Conservation (phyloP, 768 basidiomycete species). For the Lactarius pseudohatsudake region DNA sequence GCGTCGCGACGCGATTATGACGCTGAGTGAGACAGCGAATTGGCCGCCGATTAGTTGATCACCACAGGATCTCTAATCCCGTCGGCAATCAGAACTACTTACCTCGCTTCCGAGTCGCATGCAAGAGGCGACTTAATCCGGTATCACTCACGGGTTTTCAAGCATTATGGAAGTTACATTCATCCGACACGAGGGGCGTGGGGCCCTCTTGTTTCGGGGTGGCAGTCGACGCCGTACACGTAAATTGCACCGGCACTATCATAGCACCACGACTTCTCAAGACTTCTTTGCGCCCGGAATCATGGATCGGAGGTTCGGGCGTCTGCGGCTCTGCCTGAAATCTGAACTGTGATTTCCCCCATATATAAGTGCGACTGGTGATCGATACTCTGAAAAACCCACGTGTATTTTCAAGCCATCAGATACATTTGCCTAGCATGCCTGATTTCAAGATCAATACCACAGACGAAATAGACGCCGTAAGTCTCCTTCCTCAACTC, state of each 20-base stretch:
- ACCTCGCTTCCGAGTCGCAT: neutral
- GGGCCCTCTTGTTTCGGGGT: neutral
- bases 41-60: neutral
- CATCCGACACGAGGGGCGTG: too few species aligned
- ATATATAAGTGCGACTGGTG: neutral
- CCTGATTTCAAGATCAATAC: slow-evolving; percentile 17
- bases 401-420: neutral
- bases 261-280: too few species aligned
- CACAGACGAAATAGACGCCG: slow-evolving; percentile 15
- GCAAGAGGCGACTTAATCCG: neutral
- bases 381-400: too few species aligned
- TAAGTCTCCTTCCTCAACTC: neutral
- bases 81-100: neutral
- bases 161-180: too few species aligned
- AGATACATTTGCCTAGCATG: slow-evolving; percentile 8
- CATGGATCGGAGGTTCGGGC: neutral
- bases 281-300: neutral
- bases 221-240: neutral
- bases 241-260: neutral
- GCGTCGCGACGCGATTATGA: slow-evolving; percentile 21
- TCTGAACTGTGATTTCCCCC: neutral
- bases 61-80: neutral
- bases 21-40: neutral
- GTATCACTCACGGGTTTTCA: neutral
- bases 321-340: neutral